These are phyloP conservation scores for Salvia hispanica DNA, from an alignment of 257 asterid species.

Conservation along the genomic window DNA sequence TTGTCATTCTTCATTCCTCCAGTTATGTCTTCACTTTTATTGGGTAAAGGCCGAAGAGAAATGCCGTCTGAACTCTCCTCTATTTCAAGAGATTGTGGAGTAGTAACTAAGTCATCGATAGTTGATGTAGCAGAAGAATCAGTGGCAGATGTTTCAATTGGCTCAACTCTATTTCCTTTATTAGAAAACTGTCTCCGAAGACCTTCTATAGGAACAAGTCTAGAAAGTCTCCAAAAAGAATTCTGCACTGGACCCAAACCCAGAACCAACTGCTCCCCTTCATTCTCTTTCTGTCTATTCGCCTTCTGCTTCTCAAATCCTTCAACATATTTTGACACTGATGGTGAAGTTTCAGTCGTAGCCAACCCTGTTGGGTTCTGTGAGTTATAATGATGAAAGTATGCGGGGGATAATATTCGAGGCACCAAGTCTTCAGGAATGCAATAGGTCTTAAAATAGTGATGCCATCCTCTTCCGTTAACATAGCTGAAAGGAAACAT, in stretches of 20 bases:
- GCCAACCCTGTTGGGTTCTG: slow-evolving; percentile 42
- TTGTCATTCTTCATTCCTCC: slow-evolving; percentile 61
- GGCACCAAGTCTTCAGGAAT: slow-evolving; percentile 99
- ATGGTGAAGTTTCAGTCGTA: slow-evolving; percentile 49
- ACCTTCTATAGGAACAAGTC: slow-evolving; percentile 90
- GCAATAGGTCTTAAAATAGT: slow-evolving; percentile 86
- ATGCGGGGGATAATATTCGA: slow-evolving; percentile 97
- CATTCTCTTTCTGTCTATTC: slow-evolving; percentile 59
- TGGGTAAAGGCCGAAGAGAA: slow-evolving; percentile 81
- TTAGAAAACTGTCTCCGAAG: slow-evolving; percentile 67
- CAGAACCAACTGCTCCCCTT: slow-evolving; percentile 86
- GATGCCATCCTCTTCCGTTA: slow-evolving; percentile 89
- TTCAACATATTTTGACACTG: slow-evolving; percentile 48
- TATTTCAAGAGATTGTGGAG: slow-evolving; percentile 93
- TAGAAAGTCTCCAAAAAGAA: slow-evolving; percentile 96
- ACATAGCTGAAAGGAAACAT: slow-evolving; percentile 69
- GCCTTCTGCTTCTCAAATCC: slow-evolving; percentile 56
- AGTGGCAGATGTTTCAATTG: slow-evolving; percentile 48
- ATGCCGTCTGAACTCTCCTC: slow-evolving; percentile 96
- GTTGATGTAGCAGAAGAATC: slow-evolving; percentile 64
- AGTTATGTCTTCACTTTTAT: slow-evolving; percentile 52
- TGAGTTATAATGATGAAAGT: slow-evolving; percentile 92
- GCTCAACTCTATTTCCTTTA: slow-evolving; percentile 55
- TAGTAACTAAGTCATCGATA: slow-evolving; percentile 58
- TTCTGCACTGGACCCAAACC: slow-evolving; percentile 98